Evolutionary conservation across 768 basidiomycete genomes (phyloP), one percentile per base, ranked within the genome.

Genomic region (Russula virescens): DNA sequence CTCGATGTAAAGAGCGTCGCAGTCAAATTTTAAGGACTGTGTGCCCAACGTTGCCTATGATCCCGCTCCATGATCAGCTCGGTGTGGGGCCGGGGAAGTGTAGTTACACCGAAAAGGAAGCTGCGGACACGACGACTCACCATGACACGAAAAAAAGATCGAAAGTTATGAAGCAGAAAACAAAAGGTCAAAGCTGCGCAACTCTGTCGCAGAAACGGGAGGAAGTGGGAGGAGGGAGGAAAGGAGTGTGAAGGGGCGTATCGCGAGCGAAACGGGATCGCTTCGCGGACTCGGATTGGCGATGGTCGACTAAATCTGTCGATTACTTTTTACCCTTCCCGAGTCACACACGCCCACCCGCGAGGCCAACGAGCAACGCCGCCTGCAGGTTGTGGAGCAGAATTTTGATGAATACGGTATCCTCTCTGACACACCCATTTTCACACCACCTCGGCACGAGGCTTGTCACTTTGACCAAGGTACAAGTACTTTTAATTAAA

Each of bases 1-100:
- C 63, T 66, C 65, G 35, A 66, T 60, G 28, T 66, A 66, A 42
- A 66, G 63, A 55, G 63, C 65, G 58, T 66, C 58, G 47, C 58
- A 64, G 54, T 65, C 65, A 25, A 66, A 58, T 35, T 65, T 59
- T 47, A 66, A 60, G 35, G 52, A 66, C 63, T 55, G 63, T 60
- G 62, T 53, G 62, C 56, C 52, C 23, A 58, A 25, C 11, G 51
- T 63, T 21, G 52, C 62, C 62, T 63, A 18, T 38, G 5, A 38
- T 38, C 3, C 23, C 28, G 19, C 13, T 38, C 38, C 38, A 40
- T 31, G n/a, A 46, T 58, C 14, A 52, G 49, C 34, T 38, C 25
- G 19, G 42, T 50, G 45, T 23, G 25, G 13, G 38, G 13, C 38
- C 10, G 38, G 13, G 5, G 10, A 38, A 38, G 25, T 40, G 5